Base-by-base conservation (phyloP, 768 basidiomycete genomes). In the Serendipita sp. region DNA sequence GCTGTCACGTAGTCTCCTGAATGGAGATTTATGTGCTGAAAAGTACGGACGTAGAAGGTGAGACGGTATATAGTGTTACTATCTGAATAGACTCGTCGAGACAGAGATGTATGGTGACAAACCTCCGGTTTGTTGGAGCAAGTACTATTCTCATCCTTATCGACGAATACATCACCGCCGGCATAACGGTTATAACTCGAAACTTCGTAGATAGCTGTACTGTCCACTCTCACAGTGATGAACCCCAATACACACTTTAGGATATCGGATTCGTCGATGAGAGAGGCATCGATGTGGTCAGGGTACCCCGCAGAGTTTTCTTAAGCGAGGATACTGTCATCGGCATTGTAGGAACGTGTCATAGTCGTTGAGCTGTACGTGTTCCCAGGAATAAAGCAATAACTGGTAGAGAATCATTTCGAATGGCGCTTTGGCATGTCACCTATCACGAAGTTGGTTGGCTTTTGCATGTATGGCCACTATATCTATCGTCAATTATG, bases 201-300 rank as follows among this genome's bases (percentile, higher is more conserved):
- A n/a, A 60, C 55, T 1, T 60, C 27, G 10, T 60, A 10, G 18
- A 60, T n/a, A 4, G 55, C 55, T 3, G 55, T 60, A 4, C 5
- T 5, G 27, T 60, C 55, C 16, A 60, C 55, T 5, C 55, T 27
- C 10, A 60, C 55, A 27, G 55, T 73, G 65, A 74, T 74, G 62
- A 69, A 73, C 8, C 73, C 74, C 8, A 70, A 58, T 3, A 74
- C 66, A 43, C 74, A 73, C 27, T 71, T 70, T n/a, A 71, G 66
- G 69, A 73, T 70, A 64, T 73, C 71, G 13, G 48, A 72, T 69
- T 23, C 65, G 64, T 64, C 70, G 65, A 66, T 71, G 68, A 64
- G 46, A 2, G 43, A 40, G 13, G 64, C 46, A 66, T 72, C 72
- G 64, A 73, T 66, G 64, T 69, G 70, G 5, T 73, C 71, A 62